A percentile compares a stretch with the other conserved stretches of the same genome.
These are phyloP conservation scores for Isoetes taiwanensis DNA, from an alignment of 75 land plant genomes.

Conservation along the genomic window DNA sequence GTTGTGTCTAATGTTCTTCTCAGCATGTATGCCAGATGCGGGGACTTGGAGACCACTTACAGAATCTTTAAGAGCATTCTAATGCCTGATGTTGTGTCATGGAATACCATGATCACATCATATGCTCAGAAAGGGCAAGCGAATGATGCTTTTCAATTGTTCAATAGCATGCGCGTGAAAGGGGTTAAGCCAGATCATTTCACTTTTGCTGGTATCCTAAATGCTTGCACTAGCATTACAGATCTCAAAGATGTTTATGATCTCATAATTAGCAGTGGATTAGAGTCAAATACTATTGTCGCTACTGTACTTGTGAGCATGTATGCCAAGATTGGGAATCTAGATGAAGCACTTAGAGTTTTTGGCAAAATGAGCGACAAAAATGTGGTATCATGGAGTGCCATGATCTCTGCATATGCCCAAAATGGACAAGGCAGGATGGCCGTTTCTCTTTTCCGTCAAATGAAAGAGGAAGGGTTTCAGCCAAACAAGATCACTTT, in stretches of 20 bases:
- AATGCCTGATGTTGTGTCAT: not conserved
- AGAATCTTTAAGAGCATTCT: not conserved
- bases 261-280: not conserved
- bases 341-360: not conserved
- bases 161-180: not conserved
- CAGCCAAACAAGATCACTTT: too few species aligned
- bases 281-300: not conserved
- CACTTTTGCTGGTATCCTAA: not conserved
- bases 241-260: not conserved
- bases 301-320: not conserved
- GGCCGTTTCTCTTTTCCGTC: not conserved
- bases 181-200: not conserved
- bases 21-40: slow-evolving; percentile 1
- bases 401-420: not conserved
- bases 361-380: not conserved
- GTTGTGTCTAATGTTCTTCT: not conserved
- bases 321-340: not conserved
- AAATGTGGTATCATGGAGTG: not conserved
- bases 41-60: not conserved
- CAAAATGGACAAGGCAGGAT: not conserved
- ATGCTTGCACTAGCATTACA: not conserved
- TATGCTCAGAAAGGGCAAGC: not conserved
- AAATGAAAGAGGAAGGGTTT: not conserved
- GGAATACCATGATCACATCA: not conserved
- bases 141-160: not conserved